Conservation (phyloP, 2,329 filamentous ascomycete species). For the Colletotrichum sp. region DNA sequence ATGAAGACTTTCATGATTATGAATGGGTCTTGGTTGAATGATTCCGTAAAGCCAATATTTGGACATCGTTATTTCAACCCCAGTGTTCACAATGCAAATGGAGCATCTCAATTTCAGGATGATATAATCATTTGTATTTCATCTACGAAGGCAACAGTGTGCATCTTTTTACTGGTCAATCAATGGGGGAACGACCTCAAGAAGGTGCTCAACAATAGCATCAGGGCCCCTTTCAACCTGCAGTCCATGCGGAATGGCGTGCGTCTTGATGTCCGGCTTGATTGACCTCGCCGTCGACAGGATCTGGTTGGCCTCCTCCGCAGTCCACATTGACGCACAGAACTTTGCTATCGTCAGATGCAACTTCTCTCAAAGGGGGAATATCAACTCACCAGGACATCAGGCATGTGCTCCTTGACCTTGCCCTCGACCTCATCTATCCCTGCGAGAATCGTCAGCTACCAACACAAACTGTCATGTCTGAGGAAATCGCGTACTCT, state of each 20-base stretch:
- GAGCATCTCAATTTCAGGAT: rapidly evolving
- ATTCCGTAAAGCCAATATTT: too few species aligned
- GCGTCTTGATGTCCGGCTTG: slow-evolving; percentile 52
- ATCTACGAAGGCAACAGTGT: rapidly evolving
- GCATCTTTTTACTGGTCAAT: slow-evolving; percentile 4
- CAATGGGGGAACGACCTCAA: slow-evolving; percentile 41
- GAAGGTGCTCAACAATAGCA: slow-evolving; percentile 58
- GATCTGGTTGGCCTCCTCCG: slow-evolving; percentile 52
- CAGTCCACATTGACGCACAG: slow-evolving; percentile 61
- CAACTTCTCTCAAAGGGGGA: rapidly evolving
- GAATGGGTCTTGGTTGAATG: too few species aligned
- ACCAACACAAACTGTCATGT: not conserved
- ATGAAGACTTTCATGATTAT: too few species aligned
- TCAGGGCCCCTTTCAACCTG: slow-evolving; percentile 59
- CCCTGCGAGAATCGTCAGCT: slow-evolving; percentile 33
- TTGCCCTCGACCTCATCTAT: slow-evolving; percentile 61
- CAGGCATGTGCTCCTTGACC: slow-evolving; percentile 42
- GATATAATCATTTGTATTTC: not conserved
- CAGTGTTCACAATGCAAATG: not conserved
- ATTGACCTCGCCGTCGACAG: slow-evolving; percentile 45
- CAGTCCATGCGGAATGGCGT: slow-evolving; percentile 58
- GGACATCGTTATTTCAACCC: not conserved
- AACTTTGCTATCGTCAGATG: slow-evolving; percentile 45
- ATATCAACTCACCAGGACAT: slow-evolving; percentile 29
- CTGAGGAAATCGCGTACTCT: slow-evolving; percentile 47